Conservation (phyloP, 2,329 filamentous ascomycete species). For the Apiospora hydei region DNA sequence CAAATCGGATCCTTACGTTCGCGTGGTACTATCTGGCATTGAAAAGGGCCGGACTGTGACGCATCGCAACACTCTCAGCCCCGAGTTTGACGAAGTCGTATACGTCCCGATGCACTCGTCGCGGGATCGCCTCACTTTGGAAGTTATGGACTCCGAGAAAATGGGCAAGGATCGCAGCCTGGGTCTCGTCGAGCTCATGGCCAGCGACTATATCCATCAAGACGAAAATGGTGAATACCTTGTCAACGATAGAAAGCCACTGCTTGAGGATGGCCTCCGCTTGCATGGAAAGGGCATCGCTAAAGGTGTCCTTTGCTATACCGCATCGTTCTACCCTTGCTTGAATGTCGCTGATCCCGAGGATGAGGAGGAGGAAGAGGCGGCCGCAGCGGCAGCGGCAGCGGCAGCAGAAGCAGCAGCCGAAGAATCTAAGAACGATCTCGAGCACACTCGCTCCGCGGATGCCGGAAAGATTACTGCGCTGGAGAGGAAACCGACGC, state of each 20-base stretch:
- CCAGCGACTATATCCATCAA: constrained; percentile 80
- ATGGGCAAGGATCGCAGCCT: constrained; percentile 90
- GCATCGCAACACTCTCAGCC: constrained; percentile 93
- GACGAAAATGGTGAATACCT: constrained; percentile 82
- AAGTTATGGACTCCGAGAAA: constrained; percentile 97
- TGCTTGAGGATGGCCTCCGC: constrained; percentile 72
- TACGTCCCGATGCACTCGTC: constrained; percentile 89
- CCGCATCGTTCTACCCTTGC: constrained; percentile 87
- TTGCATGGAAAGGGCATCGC: constrained; percentile 74
- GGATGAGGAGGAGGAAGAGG: constrained; percentile 70
- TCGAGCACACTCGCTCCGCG: constrained; percentile 43
- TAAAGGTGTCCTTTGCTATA: constrained; percentile 85
- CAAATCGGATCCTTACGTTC: constrained; percentile 95
- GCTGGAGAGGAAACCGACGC: constrained; percentile 41
- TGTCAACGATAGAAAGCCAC: constrained; percentile 77
- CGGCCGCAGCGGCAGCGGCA: constrained; percentile 41
- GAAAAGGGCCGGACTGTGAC: constrained; percentile 93
- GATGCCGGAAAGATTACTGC: constrained; percentile 55
- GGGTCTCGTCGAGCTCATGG: constrained; percentile 79
- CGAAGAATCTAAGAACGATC: constrained; percentile 47
- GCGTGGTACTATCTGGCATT: constrained; percentile 87
- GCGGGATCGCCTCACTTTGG: constrained; percentile 84
- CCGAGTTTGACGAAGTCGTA: constrained; percentile 93
- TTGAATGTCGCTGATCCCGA: constrained; percentile 89
- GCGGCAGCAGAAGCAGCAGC: constrained; percentile 39